Evolutionary conservation across 2,329 filamentous ascomycete species (phyloP), one percentile per base, ranked within the genome.

Genomic region (Cladosporium sp.): DNA sequence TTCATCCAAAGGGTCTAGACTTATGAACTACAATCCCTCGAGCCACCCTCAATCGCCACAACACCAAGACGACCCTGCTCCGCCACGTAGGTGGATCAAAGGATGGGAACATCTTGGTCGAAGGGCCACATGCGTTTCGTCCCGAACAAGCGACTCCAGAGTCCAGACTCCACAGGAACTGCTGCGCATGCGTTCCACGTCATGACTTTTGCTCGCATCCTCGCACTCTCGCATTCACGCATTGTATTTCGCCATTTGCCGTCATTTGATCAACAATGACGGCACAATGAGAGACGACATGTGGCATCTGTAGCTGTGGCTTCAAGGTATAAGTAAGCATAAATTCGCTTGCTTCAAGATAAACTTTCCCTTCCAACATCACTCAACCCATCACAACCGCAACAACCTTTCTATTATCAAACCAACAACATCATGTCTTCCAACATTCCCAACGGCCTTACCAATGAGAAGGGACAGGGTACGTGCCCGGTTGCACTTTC

Each of bases 381-480:
- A 62, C 40, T 10, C 33, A 26, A 23, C 12, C 8, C 10, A 11
- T 18, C 18, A 59, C 33, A 52, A 28, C 16, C 5, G n/a, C 21
- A 33, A 62, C 23, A 40, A 55, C 33, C 11, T 26, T 3, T 26
- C 21, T 11, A 62, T 3, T 6, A 46, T n/a, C 59, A 62, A 11
- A 28, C 21, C 37, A 33, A 14, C 18, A 28, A 18, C 37, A 62
- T 8, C 1, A 63, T 63, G 61, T 56, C 61, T 31, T 26, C 23
- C 23, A 26, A 26, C 23, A 26, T 26, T 3, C 23, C 23, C 23
- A 26, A 26, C 23, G 46, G 46, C 8, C n/a, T 28, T 6, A 63
- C 61, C 33, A 75, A 74, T 74, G 69, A 77, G 44, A 67, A 72
- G 44, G 78, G 78, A 62, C 79, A 80, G 69, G 79, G 78, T 67